Evolutionary conservation across 1,284 basidiomycete species (phyloP).

Genomic region (Leccinum pachyderme): DNA sequence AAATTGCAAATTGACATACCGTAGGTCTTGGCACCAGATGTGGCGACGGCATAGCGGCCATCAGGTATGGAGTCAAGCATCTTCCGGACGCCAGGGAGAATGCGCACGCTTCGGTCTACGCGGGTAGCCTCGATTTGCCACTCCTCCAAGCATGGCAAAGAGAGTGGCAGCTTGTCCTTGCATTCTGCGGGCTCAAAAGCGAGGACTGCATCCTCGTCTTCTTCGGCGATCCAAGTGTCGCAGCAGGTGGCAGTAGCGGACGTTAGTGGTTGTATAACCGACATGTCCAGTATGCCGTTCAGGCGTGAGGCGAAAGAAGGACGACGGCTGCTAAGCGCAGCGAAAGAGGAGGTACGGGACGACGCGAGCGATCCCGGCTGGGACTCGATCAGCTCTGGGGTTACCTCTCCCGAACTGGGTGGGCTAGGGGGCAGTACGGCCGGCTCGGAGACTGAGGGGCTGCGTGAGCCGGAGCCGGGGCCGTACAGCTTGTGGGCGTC

Average conservation of each 20-base stretch:
- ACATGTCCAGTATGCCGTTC: conserved; percentile 46
- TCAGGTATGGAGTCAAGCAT: conserved; percentile 69
- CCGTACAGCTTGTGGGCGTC: conserved; percentile 58
- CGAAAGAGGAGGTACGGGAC: conserved; percentile 44
- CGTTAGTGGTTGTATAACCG: conserved; percentile 38
- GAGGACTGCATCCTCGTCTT: conserved; percentile 36
- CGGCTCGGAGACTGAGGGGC: conserved; percentile 26
- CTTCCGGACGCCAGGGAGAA: conserved; percentile 69
- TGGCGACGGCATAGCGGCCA: conserved; percentile 72
- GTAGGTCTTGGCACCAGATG: conserved; percentile 75
- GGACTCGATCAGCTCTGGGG: conserved; percentile 37
- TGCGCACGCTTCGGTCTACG: conserved; percentile 68
- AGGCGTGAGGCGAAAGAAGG: conserved; percentile 53
- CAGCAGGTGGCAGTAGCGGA: conserved; percentile 15
- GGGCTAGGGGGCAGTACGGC: conserved; percentile 12
- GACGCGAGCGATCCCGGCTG: conserved; percentile 38
- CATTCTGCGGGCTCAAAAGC: conserved; percentile 26
- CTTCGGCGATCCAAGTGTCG: conserved; percentile 39
- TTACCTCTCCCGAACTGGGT: conserved; percentile 38
- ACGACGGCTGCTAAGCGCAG: conserved; percentile 37
- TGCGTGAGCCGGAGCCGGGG: conserved; percentile 39
- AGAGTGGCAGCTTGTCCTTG: background rate
- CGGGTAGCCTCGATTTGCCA: conserved; percentile 62
- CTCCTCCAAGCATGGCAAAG: conserved; percentile 39
- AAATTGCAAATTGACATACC: conserved; percentile 35